These are phyloP conservation scores for Strobilomyces dryophilus DNA, from an alignment of 768 basidiomycete species.

Conservation along the genomic window DNA sequence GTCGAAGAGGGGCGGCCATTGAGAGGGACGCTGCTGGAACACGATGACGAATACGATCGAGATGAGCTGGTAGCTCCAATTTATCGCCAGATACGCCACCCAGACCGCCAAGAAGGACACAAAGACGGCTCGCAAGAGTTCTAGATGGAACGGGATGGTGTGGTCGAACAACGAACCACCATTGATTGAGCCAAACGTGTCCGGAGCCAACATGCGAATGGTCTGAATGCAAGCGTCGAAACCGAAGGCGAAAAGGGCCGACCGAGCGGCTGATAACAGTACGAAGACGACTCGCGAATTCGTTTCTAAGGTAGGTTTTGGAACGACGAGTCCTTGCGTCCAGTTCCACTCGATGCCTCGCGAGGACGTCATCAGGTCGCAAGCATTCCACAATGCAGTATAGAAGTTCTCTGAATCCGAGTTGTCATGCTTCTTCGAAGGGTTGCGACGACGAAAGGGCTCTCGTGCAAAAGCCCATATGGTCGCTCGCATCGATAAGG, in stretches of 20 bases:
- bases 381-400: background rate
- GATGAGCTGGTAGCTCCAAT: constrained; percentile 37
- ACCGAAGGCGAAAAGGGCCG: background rate
- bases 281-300: background rate
- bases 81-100: constrained; percentile 41
- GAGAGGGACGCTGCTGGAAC: constrained; percentile 42
- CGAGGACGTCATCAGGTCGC: background rate
- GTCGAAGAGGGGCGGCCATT: constrained; percentile 64
- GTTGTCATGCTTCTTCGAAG: too few relatives aligned
- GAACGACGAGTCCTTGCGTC: background rate
- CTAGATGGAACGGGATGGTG: constrained; percentile 28
- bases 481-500: constrained; percentile 9
- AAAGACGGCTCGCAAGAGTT: constrained; percentile 37
- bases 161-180: constrained; percentile 38
- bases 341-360: background rate
- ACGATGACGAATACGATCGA: constrained; percentile 43
- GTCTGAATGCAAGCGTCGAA: constrained; percentile 6
- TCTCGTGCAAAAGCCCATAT: too few relatives aligned
- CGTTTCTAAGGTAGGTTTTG: background rate
- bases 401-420: background rate
- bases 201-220: constrained; percentile 32
- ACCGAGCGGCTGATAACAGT: background rate
- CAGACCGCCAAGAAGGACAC: constrained; percentile 36
- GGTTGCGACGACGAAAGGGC: too few relatives aligned
- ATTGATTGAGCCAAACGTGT: constrained; percentile 30